phyloP scores from a whole-genome alignment of 257 asterid genomes.

The Solanum piurae region DNA sequence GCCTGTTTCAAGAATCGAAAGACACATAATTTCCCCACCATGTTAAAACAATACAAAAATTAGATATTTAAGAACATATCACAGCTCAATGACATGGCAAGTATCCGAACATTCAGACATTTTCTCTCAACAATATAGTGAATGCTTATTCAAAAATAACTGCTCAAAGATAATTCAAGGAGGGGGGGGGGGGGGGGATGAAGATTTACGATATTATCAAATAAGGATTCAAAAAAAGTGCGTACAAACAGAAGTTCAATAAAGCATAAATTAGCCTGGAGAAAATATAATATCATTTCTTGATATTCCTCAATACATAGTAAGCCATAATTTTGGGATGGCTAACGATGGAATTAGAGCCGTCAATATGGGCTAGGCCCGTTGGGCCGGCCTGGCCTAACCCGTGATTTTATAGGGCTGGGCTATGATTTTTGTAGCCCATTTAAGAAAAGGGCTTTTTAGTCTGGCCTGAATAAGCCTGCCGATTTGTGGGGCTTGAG shows the following conservation, averaged over 20 bases:
- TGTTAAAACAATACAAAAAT: background rate
- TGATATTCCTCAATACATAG: background rate
- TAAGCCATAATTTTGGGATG: background rate
- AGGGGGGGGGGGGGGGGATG: no score
- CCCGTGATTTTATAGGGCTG: no score
- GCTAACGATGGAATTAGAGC: background rate
- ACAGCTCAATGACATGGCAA: background rate
- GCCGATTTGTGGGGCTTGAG: no score
- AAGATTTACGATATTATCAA: background rate
- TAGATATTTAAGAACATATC: background rate
- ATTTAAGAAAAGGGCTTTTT: no score
- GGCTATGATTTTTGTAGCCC: no score
- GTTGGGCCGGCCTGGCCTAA: no score
- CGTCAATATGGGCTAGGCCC: no score
- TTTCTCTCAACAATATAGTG: background rate
- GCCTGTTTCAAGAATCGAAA: slow-evolving; percentile 35
- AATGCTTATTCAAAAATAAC: background rate
- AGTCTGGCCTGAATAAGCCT: no score
- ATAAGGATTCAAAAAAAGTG: background rate
- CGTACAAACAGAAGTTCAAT: background rate
- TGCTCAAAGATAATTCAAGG: background rate
- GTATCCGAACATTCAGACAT: background rate
- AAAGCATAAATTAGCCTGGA: background rate
- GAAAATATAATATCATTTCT: background rate
- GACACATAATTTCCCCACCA: background rate